Evolutionary conservation across 805 yeast species (phyloP).

Genomic region (Yamadazyma nakazawae): DNA sequence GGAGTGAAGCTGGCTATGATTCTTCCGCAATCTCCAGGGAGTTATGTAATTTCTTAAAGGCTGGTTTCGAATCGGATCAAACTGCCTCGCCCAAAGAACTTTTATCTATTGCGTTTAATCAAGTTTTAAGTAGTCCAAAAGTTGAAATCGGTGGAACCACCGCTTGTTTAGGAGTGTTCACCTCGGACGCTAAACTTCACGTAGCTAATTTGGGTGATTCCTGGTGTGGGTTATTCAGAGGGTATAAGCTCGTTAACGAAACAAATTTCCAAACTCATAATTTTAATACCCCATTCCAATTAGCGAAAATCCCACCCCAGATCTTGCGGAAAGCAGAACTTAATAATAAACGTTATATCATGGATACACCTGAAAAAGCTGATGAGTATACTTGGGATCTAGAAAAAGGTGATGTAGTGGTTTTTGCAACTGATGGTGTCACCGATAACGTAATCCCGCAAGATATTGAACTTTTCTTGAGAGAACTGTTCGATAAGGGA

Average conservation of each 20-base stretch:
- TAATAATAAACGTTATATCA: conserved; percentile 61
- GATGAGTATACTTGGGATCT: conserved; percentile 66
- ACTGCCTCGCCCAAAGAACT: conserved; percentile 42
- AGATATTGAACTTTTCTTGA: conserved; percentile 68
- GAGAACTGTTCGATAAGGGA: conserved; percentile 44
- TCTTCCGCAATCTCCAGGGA: conserved; percentile 85
- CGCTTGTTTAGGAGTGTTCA: conserved; percentile 75
- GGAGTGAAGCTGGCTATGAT: conserved; percentile 90
- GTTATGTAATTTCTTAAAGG: conserved; percentile 56
- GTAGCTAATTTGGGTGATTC: conserved; percentile 92
- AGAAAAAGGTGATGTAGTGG: conserved; percentile 65
- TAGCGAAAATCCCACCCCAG: conserved; percentile 75
- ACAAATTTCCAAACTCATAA: conserved; percentile 80
- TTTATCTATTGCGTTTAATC: conserved; percentile 53
- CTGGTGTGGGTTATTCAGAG: conserved; percentile 84
- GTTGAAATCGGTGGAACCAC: conserved; percentile 94
- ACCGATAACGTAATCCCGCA: conserved; percentile 76
- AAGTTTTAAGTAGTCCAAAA: conserved; percentile 49
- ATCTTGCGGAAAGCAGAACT: conserved; percentile 50
- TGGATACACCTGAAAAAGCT: conserved; percentile 66
- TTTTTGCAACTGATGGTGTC: conserved; percentile 93
- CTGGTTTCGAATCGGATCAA: conserved; percentile 23
- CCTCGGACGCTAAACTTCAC: conserved; percentile 51
- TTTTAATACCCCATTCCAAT: conserved; percentile 89
- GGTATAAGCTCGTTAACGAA: conserved; percentile 55